Base-by-base conservation (phyloP, 352 stramenopile genomes). In the Phytophthora pinifolia region DNA sequence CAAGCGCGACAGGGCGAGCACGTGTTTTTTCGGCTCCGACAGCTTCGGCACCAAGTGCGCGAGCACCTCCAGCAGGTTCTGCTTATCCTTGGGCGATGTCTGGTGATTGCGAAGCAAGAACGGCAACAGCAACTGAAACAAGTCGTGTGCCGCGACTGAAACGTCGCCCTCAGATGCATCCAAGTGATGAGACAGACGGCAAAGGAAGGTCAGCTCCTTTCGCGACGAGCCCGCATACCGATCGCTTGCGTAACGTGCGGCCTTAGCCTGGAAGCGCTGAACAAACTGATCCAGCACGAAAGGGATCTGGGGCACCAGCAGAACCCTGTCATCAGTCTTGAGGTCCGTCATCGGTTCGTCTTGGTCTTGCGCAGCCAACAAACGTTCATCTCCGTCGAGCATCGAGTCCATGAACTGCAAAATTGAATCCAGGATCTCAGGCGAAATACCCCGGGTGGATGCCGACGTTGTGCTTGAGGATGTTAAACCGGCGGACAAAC, bases 71-170 rank as follows among this genome's bases (percentile, higher is more conserved):
- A 94, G 60, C 34, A 94, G 77, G 31, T 96, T 92, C 44, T 92
- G 79, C 59, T 86, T 93, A 54, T 96, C 86, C 8, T 72, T 76
- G 1, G 57, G 35, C 0, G 80, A 88, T 3, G 84, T 85, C 32
- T 82, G 80, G 62, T 96, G 84, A 46, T 88, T 96, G 46, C 84
- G 83, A 62, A 83, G 71, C 36, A 94, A 57, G 54, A 96, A 96
- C 13, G 86, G 86, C 54, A 96, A 52, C 37, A 96, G 35, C 15
- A 96, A 65, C 54, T 92, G 78, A 54, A 96, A 93, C n/a, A 96
- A 65, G 41, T 93, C 78, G 39, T 89, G 68, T 7, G 86, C 84
- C 15, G 70, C 68, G 43, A 38, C 49, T 15, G 67, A 63, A 31
- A 70, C 45, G 41, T 70, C 30, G 55, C 72, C 41, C 1, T 63